Evolutionary conservation across 495 filamentous ascomycete species (phyloP).

Genomic region (Aspergillus avenaceus): DNA sequence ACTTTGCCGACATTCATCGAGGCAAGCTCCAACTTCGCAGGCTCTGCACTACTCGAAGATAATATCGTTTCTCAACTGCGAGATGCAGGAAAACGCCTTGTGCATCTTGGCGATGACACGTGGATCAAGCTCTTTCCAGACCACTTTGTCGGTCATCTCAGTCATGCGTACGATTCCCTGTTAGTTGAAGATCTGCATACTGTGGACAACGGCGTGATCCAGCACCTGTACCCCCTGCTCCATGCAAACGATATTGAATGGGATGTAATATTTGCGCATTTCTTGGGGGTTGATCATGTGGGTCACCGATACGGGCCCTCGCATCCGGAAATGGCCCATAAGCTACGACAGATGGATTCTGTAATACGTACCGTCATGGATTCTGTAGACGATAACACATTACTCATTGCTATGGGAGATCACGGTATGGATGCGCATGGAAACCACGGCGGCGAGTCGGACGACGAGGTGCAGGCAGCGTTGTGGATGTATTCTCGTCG

Average conservation of each 20-base stretch:
- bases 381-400: conserved; percentile 70
- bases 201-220: conserved; percentile 85
- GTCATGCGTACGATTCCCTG: conserved; percentile 84
- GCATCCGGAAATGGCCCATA: conserved; percentile 81
- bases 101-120: conserved; percentile 92
- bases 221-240: conserved; percentile 82
- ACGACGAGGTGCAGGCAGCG: conserved; percentile 88
- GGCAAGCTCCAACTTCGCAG: conserved; percentile 87
- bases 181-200: conserved; percentile 97
- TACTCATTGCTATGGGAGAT: conserved; percentile 95
- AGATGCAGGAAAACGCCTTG: conserved; percentile 70
- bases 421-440: conserved; percentile 97
- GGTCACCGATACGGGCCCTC: conserved; percentile 92
- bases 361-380: conserved; percentile 67
- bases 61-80: conserved; percentile 81
- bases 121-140: conserved; percentile 88
- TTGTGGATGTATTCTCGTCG: conserved; percentile 86
- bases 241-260: conserved; percentile 60
- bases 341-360: conserved; percentile 83
- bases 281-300: conserved; percentile 91
- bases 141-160: conserved; percentile 79
- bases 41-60: conserved; percentile 90
- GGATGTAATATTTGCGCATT: conserved; percentile 89
- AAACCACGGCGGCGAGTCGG: conserved; percentile 92
- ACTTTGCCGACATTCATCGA: conserved; percentile 93